Conservation (phyloP, 208 protist genomes). For the Acanthamoeba sp. region DNA sequence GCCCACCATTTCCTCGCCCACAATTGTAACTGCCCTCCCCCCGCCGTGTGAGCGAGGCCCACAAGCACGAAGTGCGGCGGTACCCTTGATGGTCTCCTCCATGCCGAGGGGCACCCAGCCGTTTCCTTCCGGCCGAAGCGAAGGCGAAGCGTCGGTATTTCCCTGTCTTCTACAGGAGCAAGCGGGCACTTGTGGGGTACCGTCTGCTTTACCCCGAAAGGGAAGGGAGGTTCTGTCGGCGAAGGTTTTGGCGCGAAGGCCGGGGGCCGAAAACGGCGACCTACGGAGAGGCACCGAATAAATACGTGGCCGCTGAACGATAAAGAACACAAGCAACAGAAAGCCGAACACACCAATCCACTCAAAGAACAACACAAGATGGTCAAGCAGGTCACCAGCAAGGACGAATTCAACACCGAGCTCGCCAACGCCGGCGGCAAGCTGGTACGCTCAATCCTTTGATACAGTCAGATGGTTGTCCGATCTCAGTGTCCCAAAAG, state of each 20-base stretch:
- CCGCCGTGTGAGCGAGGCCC: not conserved
- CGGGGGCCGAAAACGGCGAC: not conserved
- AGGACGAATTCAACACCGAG: constrained; percentile 71
- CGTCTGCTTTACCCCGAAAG: not conserved
- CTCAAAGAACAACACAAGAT: constrained; percentile 22
- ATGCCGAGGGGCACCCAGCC: not conserved
- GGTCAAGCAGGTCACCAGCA: constrained; percentile 74
- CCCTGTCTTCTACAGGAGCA: not conserved
- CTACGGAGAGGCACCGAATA: not conserved
- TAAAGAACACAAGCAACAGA: not conserved
- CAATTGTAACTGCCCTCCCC: not conserved
- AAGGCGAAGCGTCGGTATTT: too few species aligned
- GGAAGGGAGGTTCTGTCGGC: not conserved
- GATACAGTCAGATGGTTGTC: not conserved
- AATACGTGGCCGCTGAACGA: not conserved
- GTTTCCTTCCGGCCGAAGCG: not conserved
- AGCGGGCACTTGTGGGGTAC: not conserved
- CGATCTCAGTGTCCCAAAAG: too few species aligned
- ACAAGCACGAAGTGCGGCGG: not conserved
- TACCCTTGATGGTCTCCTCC: not conserved
- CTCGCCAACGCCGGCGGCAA: constrained; percentile 62
- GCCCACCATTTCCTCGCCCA: constrained; percentile 40
- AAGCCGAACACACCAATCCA: not conserved
- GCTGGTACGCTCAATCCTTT: constrained; percentile 38
- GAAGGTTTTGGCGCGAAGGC: not conserved